Percentiles rank a stretch among this genome's conserved stretches.
phyloP scores from a whole-genome alignment of 2,329 filamentous ascomycete genomes.

The Zasmidium angulare region DNA sequence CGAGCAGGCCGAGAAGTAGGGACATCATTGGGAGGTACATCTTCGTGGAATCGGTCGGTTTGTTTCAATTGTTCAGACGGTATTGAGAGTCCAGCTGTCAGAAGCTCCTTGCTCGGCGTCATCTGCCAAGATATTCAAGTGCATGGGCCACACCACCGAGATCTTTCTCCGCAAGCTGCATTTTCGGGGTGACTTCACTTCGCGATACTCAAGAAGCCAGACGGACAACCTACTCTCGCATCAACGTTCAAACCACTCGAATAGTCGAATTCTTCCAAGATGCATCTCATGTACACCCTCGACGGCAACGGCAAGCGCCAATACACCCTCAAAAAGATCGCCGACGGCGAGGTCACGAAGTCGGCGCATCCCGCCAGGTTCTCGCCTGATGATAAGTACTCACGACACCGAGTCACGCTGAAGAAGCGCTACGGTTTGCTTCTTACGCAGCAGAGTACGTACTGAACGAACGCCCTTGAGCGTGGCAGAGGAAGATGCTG shows the following conservation, averaged over 20 bases:
- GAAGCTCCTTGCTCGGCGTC: too few species aligned
- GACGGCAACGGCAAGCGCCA: conserved; percentile 79
- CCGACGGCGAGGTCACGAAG: conserved; percentile 82
- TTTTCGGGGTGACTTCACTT: background rate
- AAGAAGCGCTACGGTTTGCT: conserved; percentile 92
- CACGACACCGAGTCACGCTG: conserved; percentile 85
- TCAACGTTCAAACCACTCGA: background rate
- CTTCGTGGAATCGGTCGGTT: too few species aligned
- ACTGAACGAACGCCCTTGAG: background rate
- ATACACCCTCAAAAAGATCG: conserved; percentile 93
- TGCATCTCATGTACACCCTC: conserved; percentile 85
- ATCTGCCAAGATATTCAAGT: background rate
- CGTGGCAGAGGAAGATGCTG: background rate
- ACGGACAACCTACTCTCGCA: background rate
- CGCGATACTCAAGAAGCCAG: too few species aligned
- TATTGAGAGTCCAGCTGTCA: background rate
- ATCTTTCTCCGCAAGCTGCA: background rate
- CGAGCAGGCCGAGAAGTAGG: conserved; percentile 60
- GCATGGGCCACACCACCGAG: background rate
- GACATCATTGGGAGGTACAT: conserved; percentile 37
- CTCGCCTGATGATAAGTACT: conserved; percentile 98
- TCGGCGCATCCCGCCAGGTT: conserved; percentile 94
- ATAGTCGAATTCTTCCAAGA: conserved; percentile 36
- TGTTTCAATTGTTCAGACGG: conserved; percentile 6
- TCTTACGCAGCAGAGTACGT: conserved; percentile 66